Conservation (phyloP, 306 rosid species). For the Acacia melanoxylon region DNA sequence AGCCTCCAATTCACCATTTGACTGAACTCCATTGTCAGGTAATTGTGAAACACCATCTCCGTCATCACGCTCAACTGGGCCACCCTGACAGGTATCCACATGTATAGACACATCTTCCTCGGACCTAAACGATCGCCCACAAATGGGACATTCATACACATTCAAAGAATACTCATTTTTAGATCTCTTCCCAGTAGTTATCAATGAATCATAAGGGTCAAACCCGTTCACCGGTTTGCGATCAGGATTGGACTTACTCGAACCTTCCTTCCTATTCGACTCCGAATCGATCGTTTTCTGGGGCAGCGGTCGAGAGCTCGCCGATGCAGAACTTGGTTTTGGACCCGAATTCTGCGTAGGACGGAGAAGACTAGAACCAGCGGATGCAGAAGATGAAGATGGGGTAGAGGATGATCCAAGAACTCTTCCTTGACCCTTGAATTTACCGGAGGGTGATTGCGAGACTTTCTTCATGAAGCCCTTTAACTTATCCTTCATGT, state of each 20-base stretch:
- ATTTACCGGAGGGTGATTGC: slow-evolving; percentile 66
- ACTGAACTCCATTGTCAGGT: slow-evolving; percentile 23
- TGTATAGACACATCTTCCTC: slow-evolving; percentile 83
- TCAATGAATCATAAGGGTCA: slow-evolving; percentile 83
- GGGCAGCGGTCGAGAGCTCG: slow-evolving; percentile 37
- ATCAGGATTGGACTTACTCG: slow-evolving; percentile 28
- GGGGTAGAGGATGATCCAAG: slow-evolving; percentile 70
- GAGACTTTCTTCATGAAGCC: slow-evolving; percentile 90
- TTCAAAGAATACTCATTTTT: slow-evolving; percentile 60
- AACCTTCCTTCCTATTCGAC: slow-evolving; percentile 17
- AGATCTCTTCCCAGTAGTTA: slow-evolving; percentile 75
- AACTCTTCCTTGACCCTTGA: slow-evolving; percentile 94
- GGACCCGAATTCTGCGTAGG: slow-evolving; percentile 37
- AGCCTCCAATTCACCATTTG: slow-evolving; percentile 52
- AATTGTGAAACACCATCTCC: slow-evolving; percentile 29
- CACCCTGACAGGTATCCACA: slow-evolving; percentile 62
- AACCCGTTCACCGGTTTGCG: slow-evolving; percentile 51
- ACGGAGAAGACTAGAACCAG: slow-evolving; percentile 38
- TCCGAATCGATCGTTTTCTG: slow-evolving; percentile 26
- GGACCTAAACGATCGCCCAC: slow-evolving; percentile 61
- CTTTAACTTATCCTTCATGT: slow-evolving; percentile 82
- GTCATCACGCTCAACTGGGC: slow-evolving; percentile 15
- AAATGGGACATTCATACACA: slow-evolving; percentile 79
- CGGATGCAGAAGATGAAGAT: slow-evolving; percentile 36
- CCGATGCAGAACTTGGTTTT: slow-evolving; percentile 38